Conservation (phyloP, 495 filamentous ascomycete species). For the Lophiotrema nucula region DNA sequence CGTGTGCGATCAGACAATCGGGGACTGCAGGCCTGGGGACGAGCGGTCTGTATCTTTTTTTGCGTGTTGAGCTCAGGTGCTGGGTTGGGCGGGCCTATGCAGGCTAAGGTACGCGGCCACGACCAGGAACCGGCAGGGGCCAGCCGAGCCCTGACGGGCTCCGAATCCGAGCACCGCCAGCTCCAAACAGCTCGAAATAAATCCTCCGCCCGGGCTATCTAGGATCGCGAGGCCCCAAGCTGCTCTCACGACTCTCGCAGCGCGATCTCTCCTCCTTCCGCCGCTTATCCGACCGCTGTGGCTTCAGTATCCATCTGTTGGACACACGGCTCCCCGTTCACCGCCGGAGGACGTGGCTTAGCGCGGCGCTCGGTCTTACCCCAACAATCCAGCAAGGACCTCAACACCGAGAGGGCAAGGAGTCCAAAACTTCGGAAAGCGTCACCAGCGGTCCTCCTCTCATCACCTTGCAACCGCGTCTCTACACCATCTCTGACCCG, state of each 20-base stretch:
- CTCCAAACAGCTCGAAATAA: no score
- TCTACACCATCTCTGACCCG: not conserved
- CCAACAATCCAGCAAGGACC: slow-evolving; percentile 26
- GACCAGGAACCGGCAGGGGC: not conserved
- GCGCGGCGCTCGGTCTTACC: slow-evolving; percentile 17
- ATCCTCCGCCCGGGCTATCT: no score
- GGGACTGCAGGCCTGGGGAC: slow-evolving; percentile 3
- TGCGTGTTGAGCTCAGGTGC: slow-evolving; percentile 18
- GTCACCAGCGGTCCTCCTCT: slow-evolving; percentile 18
- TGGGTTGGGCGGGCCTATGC: not conserved
- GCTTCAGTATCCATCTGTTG: no score
- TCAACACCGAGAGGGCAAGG: slow-evolving; percentile 26
- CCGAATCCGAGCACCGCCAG: not conserved
- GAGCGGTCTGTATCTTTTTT: slow-evolving; percentile 28
- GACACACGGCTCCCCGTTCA: slow-evolving; percentile 29
- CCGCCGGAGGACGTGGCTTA: slow-evolving; percentile 2
- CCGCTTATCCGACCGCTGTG: no score
- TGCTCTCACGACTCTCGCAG: no score
- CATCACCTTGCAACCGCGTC: not conserved
- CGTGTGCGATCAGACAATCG: slow-evolving; percentile 17
- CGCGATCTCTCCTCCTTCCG: no score
- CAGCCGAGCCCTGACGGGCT: slow-evolving; percentile 6
- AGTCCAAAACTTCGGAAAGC: slow-evolving; percentile 22
- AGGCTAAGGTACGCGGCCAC: not conserved
- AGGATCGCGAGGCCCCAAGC: no score